Evolutionary conservation across 305 asterid species (phyloP).

Genomic region (Vinca major): DNA sequence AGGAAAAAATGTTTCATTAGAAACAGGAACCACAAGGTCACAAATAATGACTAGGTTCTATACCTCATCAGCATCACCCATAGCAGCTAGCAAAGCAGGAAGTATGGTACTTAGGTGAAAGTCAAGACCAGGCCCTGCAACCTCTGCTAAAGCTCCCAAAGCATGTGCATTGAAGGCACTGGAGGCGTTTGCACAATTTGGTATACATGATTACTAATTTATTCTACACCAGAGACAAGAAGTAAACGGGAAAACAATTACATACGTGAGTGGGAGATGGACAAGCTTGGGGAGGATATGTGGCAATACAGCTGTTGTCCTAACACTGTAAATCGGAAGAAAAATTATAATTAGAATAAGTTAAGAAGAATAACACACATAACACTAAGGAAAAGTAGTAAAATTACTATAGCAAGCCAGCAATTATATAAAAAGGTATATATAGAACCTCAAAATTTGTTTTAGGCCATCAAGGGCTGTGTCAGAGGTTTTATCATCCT

Average conservation of each 20-base stretch:
- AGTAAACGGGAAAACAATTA: conserved; percentile 19
- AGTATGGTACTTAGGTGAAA: conserved; percentile 79
- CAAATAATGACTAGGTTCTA: conserved; percentile 3
- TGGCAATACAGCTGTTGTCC: conserved; percentile 96
- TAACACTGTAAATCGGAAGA: conserved; percentile 50
- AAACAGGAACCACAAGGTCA: background rate
- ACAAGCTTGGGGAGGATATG: conserved; percentile 98
- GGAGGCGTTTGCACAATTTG: conserved; percentile 21
- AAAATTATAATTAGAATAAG: conserved; percentile 17
- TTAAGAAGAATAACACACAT: conserved; percentile 17
- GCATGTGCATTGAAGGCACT: conserved; percentile 99
- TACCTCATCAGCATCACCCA: conserved; percentile 74
- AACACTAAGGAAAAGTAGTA: conserved; percentile 2
- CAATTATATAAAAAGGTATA: background rate
- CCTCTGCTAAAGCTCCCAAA: conserved; percentile 94
- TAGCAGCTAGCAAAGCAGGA: conserved; percentile 79
- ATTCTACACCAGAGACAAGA: conserved; percentile 11
- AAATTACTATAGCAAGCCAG: background rate
- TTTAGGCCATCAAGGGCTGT: conserved; percentile 98
- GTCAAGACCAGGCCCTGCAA: conserved; percentile 96
- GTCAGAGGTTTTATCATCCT: conserved; percentile 78
- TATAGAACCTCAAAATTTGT: conserved; percentile 72
- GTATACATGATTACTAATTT: conserved; percentile 6
- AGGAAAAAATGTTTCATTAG: background rate
- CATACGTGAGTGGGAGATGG: conserved; percentile 87